These are phyloP conservation scores for Rhipidocladum racemiflorum DNA, from an alignment of 176 grass and related monocot genomes.

Conservation along the genomic window DNA sequence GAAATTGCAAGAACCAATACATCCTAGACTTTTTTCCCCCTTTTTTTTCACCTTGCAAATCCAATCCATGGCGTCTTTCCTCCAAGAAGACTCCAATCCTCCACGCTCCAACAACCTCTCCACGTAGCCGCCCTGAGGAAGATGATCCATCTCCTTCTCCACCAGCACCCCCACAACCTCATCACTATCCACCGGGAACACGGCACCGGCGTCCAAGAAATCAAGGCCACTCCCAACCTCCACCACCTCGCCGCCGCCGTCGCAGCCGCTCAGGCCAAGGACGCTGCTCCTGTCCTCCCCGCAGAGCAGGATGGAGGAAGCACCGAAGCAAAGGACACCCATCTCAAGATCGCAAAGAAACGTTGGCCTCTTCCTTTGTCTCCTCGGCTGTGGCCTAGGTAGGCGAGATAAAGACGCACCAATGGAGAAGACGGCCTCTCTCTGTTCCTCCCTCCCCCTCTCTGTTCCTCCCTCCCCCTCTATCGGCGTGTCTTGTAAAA, in stretches of 20 bases:
- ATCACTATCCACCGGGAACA: slow-evolving; percentile 51
- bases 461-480: background rate
- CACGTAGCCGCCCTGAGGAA: slow-evolving; percentile 45
- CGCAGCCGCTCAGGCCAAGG: slow-evolving; percentile 42
- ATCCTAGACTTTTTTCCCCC: background rate
- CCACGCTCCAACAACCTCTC: slow-evolving; percentile 51
- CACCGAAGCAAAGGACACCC: slow-evolving; percentile 40
- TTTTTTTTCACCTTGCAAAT: slow-evolving; percentile 64
- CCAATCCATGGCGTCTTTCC: slow-evolving; percentile 83
- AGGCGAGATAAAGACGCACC: slow-evolving; percentile 3
- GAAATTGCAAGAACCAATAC: slow-evolving; percentile 3
- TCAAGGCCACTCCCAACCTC: slow-evolving; percentile 25
- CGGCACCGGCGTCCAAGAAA: slow-evolving; percentile 20
- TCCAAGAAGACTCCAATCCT: slow-evolving; percentile 52
- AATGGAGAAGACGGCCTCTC: background rate
- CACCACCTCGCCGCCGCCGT: slow-evolving; percentile 6
- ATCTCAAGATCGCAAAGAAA: slow-evolving; percentile 33
- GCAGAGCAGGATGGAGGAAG: slow-evolving; percentile 52
- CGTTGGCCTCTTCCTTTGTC: background rate
- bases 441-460: no score
- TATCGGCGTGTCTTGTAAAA: slow-evolving; percentile 31
- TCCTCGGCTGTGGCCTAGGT: background rate
- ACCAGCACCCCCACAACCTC: slow-evolving; percentile 47
- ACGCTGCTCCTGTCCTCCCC: slow-evolving; percentile 57
- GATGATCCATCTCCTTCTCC: slow-evolving; percentile 60